Conservation (phyloP, 73 alveolate genomes). For the Paramecium sexaurelia region DNA sequence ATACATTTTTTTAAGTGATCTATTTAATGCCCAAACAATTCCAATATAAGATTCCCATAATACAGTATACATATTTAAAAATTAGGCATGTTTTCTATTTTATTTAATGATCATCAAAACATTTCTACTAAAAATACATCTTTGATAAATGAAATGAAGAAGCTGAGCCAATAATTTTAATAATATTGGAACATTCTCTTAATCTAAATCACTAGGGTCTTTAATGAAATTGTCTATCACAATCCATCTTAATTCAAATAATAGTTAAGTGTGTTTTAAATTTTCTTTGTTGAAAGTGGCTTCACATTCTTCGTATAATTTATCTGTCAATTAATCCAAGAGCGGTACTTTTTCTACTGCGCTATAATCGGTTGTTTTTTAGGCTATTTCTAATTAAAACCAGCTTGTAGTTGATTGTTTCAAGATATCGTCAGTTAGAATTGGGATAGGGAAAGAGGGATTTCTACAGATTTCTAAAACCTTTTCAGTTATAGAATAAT, state of each 20-base stretch:
- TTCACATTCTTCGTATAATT: conserved; percentile 4
- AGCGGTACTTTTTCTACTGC: background rate
- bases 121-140: conserved; percentile 44
- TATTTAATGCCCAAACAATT: conserved; percentile 1
- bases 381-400: background rate
- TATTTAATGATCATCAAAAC: background rate
- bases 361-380: background rate
- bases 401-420: conserved; percentile 33
- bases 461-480: background rate
- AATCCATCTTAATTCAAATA: conserved; percentile 51
- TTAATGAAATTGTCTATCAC: conserved; percentile 13
- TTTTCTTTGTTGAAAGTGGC: background rate
- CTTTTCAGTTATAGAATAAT: background rate
- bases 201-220: background rate
- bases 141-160: conserved; percentile 29
- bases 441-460: conserved; percentile 8
- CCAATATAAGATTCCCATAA: conserved; percentile 34
- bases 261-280: background rate
- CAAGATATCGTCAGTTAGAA: background rate
- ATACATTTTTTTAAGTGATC: background rate
- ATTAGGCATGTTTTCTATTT: background rate
- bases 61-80: conserved; percentile 11
- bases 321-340: conserved; percentile 17
- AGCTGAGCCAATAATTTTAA: background rate
- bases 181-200: conserved; percentile 11